Evolutionary conservation across 768 basidiomycete genomes (phyloP), one percentile per base, ranked within the genome.

Genomic region (Mycena olivaceomarginata): DNA sequence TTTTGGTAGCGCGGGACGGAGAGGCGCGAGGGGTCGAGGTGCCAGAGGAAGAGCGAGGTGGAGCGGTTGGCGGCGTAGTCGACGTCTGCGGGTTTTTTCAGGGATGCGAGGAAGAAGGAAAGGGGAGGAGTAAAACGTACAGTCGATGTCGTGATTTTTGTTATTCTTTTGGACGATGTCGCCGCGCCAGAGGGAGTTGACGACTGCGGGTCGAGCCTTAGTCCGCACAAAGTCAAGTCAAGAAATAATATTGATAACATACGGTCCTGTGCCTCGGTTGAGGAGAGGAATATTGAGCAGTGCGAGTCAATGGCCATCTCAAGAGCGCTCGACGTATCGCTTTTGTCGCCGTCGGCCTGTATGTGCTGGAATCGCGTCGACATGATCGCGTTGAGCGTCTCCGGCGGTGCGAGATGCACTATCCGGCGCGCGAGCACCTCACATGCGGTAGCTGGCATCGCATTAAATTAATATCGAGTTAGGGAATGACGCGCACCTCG

Each of bases 251-350:
- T 57, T 41, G 59, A 37, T 20, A 18, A 80, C 87, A 70, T 72
- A 95, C 96, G 93, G 81, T 94, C 91, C 83, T 98, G 97, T 16
- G 96, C 93, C 85, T 97, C 97, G 64, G 84, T 93, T 0, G 96
- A 97, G 12, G 96, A 96, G 56, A 98, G 84, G 83, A 98, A 97
- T 80, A 96, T 95, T 8, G 92, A 90, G 79, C 97, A 96, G 80
- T 97, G 93, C 70, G 96, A 92, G 84, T 99, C 98, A 76, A 98
- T 96, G n/a, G 98, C 97, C 84, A 94, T 87, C 83, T 99, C 98
- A 57, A 98, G 87, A 10, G 95, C 94, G 80, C 95, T 96, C 6
- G 92, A 88, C 80, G 93, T 90, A 57, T 93, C 94, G 75, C 95
- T 96, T 62, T 87, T 85, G 72, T 96, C 96, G 0, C 95, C 97